phyloP scores from a whole-genome alignment of 305 asterid genomes.

The Ilex paraguariensis region DNA sequence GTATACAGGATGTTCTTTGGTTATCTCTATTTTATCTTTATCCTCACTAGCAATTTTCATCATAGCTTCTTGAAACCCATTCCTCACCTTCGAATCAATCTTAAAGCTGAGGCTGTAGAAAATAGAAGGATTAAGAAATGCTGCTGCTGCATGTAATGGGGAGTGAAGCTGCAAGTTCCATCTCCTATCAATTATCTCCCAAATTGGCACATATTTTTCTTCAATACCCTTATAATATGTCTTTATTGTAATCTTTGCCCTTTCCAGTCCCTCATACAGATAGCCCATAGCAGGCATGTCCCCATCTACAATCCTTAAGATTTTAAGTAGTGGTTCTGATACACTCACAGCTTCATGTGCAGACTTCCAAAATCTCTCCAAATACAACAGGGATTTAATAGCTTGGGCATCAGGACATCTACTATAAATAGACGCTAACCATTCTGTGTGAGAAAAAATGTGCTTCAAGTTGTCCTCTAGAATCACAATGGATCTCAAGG shows the following conservation, averaged over 20 bases:
- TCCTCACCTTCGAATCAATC: conserved; percentile 36
- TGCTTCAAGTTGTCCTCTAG: conserved; percentile 35
- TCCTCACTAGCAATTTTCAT: conserved; percentile 35
- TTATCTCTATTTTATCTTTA: conserved; percentile 32
- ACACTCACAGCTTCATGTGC: conserved; percentile 33
- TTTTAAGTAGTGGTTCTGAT: conserved; percentile 36
- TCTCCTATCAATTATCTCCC: conserved; percentile 44
- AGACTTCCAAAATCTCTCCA: conserved; percentile 36
- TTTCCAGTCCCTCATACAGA: conserved; percentile 39
- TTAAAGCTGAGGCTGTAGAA: conserved; percentile 29
- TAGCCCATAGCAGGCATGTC: conserved; percentile 51
- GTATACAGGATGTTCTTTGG: conserved; percentile 38
- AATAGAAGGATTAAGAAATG: conserved; percentile 46
- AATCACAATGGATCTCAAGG: conserved; percentile 29
- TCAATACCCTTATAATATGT: conserved; percentile 30
- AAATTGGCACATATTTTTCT: conserved; percentile 38
- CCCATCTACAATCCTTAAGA: conserved; percentile 37
- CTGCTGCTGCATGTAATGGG: conserved; percentile 41
- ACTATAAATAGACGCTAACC: conserved; percentile 25
- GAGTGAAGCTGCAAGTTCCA: conserved; percentile 38
- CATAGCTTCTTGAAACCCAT: conserved; percentile 49
- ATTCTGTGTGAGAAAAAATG: conserved; percentile 32
- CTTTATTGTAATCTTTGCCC: conserved; percentile 37
- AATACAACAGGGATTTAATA: conserved; percentile 26
- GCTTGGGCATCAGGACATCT: conserved; percentile 27